These are phyloP conservation scores for Salix arbutifolia DNA, from an alignment of 345 rosid genomes.

Conservation along the genomic window DNA sequence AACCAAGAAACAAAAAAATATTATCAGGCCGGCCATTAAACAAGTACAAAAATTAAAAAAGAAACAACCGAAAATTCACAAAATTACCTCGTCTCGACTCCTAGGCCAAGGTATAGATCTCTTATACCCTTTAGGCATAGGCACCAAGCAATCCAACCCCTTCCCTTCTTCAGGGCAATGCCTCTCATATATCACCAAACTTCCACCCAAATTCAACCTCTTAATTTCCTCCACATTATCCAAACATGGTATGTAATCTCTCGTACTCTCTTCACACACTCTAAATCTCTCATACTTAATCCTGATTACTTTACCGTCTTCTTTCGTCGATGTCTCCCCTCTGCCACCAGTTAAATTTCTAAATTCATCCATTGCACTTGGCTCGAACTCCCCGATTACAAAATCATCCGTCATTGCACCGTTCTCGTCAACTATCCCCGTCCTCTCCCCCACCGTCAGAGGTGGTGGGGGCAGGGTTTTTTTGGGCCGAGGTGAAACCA, in stretches of 20 bases:
- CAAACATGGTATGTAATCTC: conserved; percentile 49
- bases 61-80: not conserved
- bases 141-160: conserved; percentile 53
- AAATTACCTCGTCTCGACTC: conserved; percentile 55
- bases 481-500: conserved; percentile 25
- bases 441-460: conserved; percentile 29
- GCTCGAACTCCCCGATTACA: conserved; percentile 40
- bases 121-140: conserved; percentile 43
- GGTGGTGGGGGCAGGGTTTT: conserved; percentile 32
- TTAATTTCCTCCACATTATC: conserved; percentile 41
- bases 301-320: not conserved
- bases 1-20: not conserved
- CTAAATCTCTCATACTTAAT: conserved; percentile 22
- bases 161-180: conserved; percentile 43
- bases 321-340: not conserved
- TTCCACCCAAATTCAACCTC: conserved; percentile 20
- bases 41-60: not conserved
- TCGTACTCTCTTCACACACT: conserved; percentile 35
- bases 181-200: conserved; percentile 43
- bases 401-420: conserved; percentile 55
- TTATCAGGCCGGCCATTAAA: not conserved
- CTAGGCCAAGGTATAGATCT: conserved; percentile 52
- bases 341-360: conserved; percentile 9
- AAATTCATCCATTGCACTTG: conserved; percentile 21
- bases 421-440: conserved; percentile 54